These are phyloP conservation scores for Leccinum variicolor DNA, from an alignment of 768 basidiomycete genomes.

Conservation along the genomic window DNA sequence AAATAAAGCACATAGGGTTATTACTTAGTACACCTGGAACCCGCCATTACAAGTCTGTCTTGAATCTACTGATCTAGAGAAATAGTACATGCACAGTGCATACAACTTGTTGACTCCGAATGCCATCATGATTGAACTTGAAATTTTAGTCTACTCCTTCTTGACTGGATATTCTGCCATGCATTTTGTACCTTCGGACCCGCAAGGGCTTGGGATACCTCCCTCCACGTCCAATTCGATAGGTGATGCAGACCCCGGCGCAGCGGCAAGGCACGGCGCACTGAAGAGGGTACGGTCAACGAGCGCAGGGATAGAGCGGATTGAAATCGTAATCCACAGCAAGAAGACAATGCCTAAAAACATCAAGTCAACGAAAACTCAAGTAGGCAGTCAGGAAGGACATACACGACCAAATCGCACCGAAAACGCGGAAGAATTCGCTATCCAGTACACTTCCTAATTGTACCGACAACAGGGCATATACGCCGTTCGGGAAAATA, in stretches of 20 bases:
- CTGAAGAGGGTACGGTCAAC: constrained; percentile 47
- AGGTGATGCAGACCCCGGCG: background rate
- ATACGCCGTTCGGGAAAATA: constrained; percentile 55
- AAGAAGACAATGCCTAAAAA: constrained; percentile 38
- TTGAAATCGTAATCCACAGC: constrained; percentile 41
- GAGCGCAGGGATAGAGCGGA: constrained; percentile 42
- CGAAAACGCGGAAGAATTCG: constrained; percentile 48
- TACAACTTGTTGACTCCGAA: background rate
- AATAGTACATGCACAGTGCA: background rate
- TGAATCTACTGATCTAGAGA: background rate
- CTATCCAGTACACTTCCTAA: constrained; percentile 48
- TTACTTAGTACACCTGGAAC: background rate
- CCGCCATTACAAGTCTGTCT: background rate
- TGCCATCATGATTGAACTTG: background rate
- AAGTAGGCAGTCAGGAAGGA: background rate
- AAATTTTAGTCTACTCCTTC: background rate
- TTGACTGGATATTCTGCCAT: background rate
- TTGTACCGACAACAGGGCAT: constrained; percentile 47
- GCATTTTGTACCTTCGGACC: background rate
- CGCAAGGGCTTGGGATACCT: background rate
- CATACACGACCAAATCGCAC: constrained; percentile 52
- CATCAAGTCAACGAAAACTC: background rate
- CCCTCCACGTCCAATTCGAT: constrained; percentile 9
- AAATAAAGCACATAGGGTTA: background rate
- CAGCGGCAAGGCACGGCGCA: constrained; percentile 39